phyloP scores from a whole-genome alignment of 1,284 basidiomycete genomes.

The Athelia psychrophila region DNA sequence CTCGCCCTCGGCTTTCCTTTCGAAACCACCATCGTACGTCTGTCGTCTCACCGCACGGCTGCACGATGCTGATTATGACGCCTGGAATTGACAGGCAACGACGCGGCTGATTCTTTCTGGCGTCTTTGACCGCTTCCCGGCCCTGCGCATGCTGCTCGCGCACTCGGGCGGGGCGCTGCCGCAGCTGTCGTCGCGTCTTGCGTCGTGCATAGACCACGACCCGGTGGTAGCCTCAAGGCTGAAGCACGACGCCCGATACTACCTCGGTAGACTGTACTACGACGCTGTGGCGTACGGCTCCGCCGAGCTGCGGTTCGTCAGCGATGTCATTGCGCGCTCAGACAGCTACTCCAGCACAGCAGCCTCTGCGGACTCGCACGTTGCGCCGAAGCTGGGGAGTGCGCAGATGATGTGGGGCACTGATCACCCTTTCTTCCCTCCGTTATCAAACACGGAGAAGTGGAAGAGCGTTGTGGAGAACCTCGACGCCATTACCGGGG shows the following conservation, averaged over 20 bases:
- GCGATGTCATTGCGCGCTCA: slow-evolving; percentile 64
- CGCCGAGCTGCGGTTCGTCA: slow-evolving; percentile 78
- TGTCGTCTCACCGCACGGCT: background rate
- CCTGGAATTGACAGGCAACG: slow-evolving; percentile 50
- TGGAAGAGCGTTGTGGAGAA: slow-evolving; percentile 86
- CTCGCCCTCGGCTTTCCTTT: slow-evolving; percentile 87
- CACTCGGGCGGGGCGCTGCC: slow-evolving; percentile 85
- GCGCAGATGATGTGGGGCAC: slow-evolving; percentile 78
- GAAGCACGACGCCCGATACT: slow-evolving; percentile 80
- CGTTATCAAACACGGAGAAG: slow-evolving; percentile 61
- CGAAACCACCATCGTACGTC: slow-evolving; percentile 80
- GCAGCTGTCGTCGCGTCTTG: slow-evolving; percentile 76
- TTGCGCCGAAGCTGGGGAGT: slow-evolving; percentile 43
- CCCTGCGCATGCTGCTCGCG: slow-evolving; percentile 73
- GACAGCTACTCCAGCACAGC: slow-evolving; percentile 41
- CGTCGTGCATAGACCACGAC: slow-evolving; percentile 83
- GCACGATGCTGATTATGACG: background rate
- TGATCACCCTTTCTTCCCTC: slow-evolving; percentile 90
- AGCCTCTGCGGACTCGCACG: slow-evolving; percentile 24
- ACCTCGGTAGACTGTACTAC: slow-evolving; percentile 75
- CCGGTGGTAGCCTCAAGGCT: slow-evolving; percentile 72
- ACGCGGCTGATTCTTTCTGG: slow-evolving; percentile 81
- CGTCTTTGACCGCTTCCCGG: slow-evolving; percentile 74
- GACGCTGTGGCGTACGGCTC: slow-evolving; percentile 84
- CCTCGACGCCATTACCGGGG: slow-evolving; percentile 69